Evolutionary conservation across 2,329 filamentous ascomycete species (phyloP), one percentile per base, ranked within the genome.

Genomic region (Cryoendolithus antarcticus): DNA sequence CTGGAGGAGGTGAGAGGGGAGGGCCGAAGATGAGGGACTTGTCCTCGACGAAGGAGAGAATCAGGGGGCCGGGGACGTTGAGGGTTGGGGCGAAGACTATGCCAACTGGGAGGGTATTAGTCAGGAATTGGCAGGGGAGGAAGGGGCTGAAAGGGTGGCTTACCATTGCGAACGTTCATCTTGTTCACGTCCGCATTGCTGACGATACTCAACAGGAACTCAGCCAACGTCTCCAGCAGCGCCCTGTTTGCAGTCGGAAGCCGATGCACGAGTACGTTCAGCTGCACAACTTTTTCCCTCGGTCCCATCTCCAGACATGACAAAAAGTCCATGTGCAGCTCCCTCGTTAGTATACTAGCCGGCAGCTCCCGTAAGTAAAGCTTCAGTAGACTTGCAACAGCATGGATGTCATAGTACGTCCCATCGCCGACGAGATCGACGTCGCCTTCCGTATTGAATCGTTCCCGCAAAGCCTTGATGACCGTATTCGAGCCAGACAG

Each of bases 1-100:
- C 58, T 34, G 61, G 56, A 11, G 61, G 60, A 33, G 51, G 55
- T 24, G 59, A 68, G 0, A 82, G 72, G 11, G 75, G 68, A 34
- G 79, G 70, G 12, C 82, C 81, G 56, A 96, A 98, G 35, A 98
- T 89, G 32, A 72, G 74, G 46, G 82, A 74, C 56, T 86, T 95
- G 54, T 96, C 88, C 47, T 91, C 88, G 42, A 98, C 70, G 60
- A 98, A 91, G 60, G 93, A 74, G 3, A 88, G 86, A 58, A 98
- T 95, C 8, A 98, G 81, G 0, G 89, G 88, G 0, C 86, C 86
- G 0, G 91, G 89, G 32, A 98, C 94, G 59, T 96, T 96, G 39
- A 98, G 72, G 0, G 91, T 96, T 1, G 91, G 91, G 10, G 91
- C 93, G 61, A 98, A 98, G 41, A 98, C 89, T 51, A 98, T 96